phyloP scores from a whole-genome alignment of 352 stramenopile genomes.

The Pythium apleroticum region DNA sequence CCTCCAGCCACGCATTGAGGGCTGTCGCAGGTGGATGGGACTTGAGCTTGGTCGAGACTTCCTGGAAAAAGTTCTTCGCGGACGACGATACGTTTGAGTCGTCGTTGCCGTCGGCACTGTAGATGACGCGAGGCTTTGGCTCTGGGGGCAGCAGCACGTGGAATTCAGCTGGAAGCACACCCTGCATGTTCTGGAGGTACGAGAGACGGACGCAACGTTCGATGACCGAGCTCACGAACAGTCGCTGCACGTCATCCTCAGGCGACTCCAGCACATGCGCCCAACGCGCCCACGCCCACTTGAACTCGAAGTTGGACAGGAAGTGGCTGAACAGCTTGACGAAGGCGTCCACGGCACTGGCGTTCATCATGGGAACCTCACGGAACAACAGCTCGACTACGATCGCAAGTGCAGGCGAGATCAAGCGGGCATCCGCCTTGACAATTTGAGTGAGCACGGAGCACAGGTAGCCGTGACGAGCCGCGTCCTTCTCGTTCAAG shows the following conservation, averaged over 20 bases:
- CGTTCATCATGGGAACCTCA: constrained; percentile 73
- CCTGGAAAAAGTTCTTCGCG: constrained; percentile 54
- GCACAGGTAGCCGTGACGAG: constrained; percentile 64
- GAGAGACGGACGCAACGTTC: constrained; percentile 83
- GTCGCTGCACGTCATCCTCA: constrained; percentile 77
- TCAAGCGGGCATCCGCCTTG: constrained; percentile 60
- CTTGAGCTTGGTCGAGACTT: constrained; percentile 68
- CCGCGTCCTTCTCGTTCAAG: constrained; percentile 42
- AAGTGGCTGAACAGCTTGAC: constrained; percentile 85
- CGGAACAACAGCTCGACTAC: constrained; percentile 85
- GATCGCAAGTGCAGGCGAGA: constrained; percentile 78
- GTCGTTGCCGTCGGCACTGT: constrained; percentile 37
- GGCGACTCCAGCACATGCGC: constrained; percentile 71
- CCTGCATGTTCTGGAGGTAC: constrained; percentile 86
- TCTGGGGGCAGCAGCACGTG: constrained; percentile 74
- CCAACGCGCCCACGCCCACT: constrained; percentile 83
- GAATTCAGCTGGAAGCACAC: constrained; percentile 65
- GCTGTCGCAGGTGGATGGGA: constrained; percentile 50
- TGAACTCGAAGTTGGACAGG: constrained; percentile 87
- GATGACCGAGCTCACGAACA: constrained; percentile 85
- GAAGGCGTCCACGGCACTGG: constrained; percentile 56
- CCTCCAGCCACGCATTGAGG: constrained; percentile 60
- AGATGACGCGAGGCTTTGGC: constrained; percentile 70
- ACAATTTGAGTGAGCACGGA: constrained; percentile 76
- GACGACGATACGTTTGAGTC: constrained; percentile 25